Evolutionary conservation across 2,329 filamentous ascomycete genomes (phyloP).

Genomic region (Stromatinia cepivora): DNA sequence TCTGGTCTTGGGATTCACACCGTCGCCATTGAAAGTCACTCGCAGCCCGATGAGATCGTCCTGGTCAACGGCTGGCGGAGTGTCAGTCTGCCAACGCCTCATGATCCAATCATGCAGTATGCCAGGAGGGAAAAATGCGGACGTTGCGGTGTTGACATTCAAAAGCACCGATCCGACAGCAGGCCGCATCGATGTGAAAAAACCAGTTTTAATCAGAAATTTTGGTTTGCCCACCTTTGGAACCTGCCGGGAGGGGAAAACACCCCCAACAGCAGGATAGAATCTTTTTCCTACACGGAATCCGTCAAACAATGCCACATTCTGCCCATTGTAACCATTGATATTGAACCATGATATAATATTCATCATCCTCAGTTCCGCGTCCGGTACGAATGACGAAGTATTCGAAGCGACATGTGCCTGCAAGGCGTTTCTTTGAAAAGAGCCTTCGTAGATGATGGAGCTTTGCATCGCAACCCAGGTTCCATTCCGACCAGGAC

Average conservation of each 20-base stretch:
- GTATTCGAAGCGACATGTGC: not conserved
- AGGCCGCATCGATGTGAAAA: constrained; percentile 27
- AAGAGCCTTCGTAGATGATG: not conserved
- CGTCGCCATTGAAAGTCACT: not conserved
- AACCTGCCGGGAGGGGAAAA: not conserved
- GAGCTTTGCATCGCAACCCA: not conserved
- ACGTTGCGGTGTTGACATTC: constrained; percentile 26
- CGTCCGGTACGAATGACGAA: not conserved
- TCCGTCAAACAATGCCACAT: not conserved
- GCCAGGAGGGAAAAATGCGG: constrained; percentile 24
- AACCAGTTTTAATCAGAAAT: constrained; percentile 19
- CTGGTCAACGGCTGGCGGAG: not conserved
- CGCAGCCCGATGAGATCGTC: not conserved
- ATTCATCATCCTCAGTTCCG: constrained; percentile 22
- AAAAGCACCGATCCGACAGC: constrained; percentile 24
- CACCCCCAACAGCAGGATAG: constrained; percentile 8
- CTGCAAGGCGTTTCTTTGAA: not conserved
- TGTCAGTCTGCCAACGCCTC: not conserved
- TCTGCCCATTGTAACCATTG: not conserved
- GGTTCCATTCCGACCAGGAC: not conserved
- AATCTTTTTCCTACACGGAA: constrained; percentile 26
- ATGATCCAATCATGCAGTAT: constrained; percentile 22
- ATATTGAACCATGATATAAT: constrained; percentile 26
- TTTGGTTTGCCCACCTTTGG: accelerated
- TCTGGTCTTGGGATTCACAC: not conserved